Evolutionary conservation across 164 flowering plant species (phyloP).

Genomic region (Sextonia rubra): DNA sequence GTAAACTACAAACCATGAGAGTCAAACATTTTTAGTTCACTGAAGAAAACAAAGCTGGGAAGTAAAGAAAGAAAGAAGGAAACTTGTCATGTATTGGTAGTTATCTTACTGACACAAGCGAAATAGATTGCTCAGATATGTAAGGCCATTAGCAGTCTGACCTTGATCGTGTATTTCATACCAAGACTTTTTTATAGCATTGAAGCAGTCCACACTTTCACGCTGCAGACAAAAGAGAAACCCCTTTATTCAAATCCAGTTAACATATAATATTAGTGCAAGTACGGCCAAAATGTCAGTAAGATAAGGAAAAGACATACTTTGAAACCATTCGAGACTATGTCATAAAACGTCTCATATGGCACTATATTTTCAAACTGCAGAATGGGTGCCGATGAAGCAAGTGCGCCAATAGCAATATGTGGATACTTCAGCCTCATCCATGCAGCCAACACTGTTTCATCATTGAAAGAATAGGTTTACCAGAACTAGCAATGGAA

Average conservation of each 20-base stretch:
- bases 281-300: neutral
- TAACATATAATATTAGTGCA: neutral
- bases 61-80: too few relatives aligned
- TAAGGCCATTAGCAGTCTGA: conserved; percentile 47
- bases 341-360: conserved; percentile 66
- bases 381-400: conserved; percentile 92
- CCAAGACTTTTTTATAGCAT: conserved; percentile 79
- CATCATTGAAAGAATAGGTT: conserved; percentile 9
- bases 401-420: conserved; percentile 78
- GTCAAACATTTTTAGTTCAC: neutral
- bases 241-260: neutral
- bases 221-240: conserved; percentile 34
- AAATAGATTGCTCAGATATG: conserved; percentile 50
- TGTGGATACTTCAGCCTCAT: conserved; percentile 95
- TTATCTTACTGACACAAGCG: conserved; percentile 55
- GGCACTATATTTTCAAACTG: conserved; percentile 87
- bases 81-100: neutral
- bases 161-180: conserved; percentile 43
- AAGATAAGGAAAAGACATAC: conserved; percentile 21
- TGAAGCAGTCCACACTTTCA: conserved; percentile 71
- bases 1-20: neutral
- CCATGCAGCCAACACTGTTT: conserved; percentile 92
- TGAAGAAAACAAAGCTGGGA: neutral
- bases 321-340: conserved; percentile 68
- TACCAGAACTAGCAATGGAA: neutral